phyloP scores from a whole-genome alignment of 768 basidiomycete species.

The Leccinum aurantiacum region DNA sequence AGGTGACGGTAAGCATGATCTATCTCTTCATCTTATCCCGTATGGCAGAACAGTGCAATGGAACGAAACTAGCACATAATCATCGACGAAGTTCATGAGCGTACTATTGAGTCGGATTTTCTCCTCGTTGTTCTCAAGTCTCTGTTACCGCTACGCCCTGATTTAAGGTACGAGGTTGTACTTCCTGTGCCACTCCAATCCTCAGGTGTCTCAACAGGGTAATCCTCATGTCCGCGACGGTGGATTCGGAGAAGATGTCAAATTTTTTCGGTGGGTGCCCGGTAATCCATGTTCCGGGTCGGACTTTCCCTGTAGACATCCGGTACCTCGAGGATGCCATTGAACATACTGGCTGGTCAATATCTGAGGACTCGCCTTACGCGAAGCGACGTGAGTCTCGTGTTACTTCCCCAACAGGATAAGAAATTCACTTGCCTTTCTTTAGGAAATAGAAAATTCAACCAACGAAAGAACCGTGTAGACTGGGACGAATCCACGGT shows the following conservation, averaged over 20 bases:
- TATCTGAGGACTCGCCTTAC: slow-evolving; percentile 80
- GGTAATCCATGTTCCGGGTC: slow-evolving; percentile 83
- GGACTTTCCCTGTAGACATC: slow-evolving; percentile 90
- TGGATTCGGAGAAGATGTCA: slow-evolving; percentile 90
- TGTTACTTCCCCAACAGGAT: neutral
- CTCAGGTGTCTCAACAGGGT: slow-evolving; percentile 49
- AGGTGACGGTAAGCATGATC: slow-evolving; percentile 74
- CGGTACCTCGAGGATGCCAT: slow-evolving; percentile 92
- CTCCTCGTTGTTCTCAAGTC: slow-evolving; percentile 90
- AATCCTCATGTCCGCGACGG: slow-evolving; percentile 94
- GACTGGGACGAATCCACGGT: slow-evolving; percentile 82
- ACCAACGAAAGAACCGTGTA: slow-evolving; percentile 54
- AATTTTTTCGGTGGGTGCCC: slow-evolving; percentile 86
- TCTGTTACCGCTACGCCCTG: slow-evolving; percentile 67
- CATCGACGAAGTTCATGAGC: slow-evolving; percentile 97
- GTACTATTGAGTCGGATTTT: slow-evolving; percentile 97
- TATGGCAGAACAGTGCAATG: slow-evolving; percentile 2
- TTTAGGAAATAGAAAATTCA: slow-evolving; percentile 62
- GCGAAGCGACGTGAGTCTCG: slow-evolving; percentile 59
- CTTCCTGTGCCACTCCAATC: neutral
- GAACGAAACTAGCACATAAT: slow-evolving; percentile 71
- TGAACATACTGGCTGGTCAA: slow-evolving; percentile 74
- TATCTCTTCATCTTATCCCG: slow-evolving; percentile 3
- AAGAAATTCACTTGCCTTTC: slow-evolving; percentile 1
- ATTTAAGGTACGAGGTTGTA: slow-evolving; percentile 68